Evolutionary conservation across 2,329 filamentous ascomycete species (phyloP).

Genomic region (Thermothelomyces thermophilus): DNA sequence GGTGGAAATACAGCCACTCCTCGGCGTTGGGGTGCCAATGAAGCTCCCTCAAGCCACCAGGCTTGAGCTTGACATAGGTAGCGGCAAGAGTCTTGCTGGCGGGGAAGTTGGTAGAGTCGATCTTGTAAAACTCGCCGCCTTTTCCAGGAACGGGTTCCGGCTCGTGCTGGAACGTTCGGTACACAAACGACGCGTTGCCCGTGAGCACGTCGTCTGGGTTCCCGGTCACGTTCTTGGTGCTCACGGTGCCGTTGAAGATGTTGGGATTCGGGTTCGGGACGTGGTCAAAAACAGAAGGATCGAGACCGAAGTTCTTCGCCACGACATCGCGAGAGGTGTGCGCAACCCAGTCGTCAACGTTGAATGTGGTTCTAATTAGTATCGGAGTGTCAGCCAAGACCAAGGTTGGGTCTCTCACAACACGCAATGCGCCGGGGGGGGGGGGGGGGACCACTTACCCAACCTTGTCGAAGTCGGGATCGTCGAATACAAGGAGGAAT

Average conservation of each 20-base stretch:
- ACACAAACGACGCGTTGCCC: conserved; percentile 57
- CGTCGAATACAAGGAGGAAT: conserved; percentile 60
- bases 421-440: too few species aligned
- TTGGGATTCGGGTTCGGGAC: conserved; percentile 54
- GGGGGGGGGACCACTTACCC: conserved; percentile 42
- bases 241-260: conserved; percentile 37
- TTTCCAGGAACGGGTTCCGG: conserved; percentile 52
- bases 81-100: conserved; percentile 59
- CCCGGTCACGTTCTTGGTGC: conserved; percentile 7
- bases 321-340: conserved; percentile 58
- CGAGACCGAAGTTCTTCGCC: conserved; percentile 63
- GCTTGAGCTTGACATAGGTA: conserved; percentile 57
- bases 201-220: conserved; percentile 44
- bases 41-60: conserved; percentile 56
- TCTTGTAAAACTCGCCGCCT: conserved; percentile 56
- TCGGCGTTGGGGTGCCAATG: conserved; percentile 59
- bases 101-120: conserved; percentile 62
- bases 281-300: conserved; percentile 51
- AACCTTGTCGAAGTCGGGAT: conserved; percentile 57
- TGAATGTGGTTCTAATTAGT: conserved; percentile 68
- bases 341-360: conserved; percentile 62
- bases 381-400: neutral
- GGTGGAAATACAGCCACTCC: conserved; percentile 59
- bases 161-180: conserved; percentile 49
- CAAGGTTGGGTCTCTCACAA: too few species aligned